Base-by-base conservation (phyloP, 176 grass and related monocot genomes). In the Eragrostis nindensis region DNA sequence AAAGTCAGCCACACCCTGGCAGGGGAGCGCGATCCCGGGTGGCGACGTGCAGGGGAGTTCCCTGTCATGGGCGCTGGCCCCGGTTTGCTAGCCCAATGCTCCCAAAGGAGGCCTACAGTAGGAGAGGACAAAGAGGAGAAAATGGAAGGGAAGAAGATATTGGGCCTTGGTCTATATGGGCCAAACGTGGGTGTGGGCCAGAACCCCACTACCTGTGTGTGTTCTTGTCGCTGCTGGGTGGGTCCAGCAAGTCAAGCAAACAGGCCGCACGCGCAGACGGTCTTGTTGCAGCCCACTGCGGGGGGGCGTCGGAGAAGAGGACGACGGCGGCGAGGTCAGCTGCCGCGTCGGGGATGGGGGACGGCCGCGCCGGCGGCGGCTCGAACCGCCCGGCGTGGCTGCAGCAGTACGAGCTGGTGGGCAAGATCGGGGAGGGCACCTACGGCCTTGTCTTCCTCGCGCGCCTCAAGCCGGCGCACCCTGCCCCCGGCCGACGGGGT, bases 361-460 rank as follows among this genome's bases (percentile, higher is more conserved):
- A 98, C 84, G 92, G 92, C 29, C 96, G 92, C 26, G 85, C 70
- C 29, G 79, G 82, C 8, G 83, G 85, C 26, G 78, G 56, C 22
- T 3, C 82, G 1, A 93, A 94, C 68, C 86, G 88, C 24, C 96
- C 96, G 59, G 96, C 90, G 56, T 98, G 96, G 96, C 86, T 98
- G 48, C 92, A 92, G 88, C 90, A 93, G 81, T 98, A 98, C 84
- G 96, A 98, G 41, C 90, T 98, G 29, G 86, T 98, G 32, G 96
- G 96, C 8, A 98, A 98, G 92, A 95, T 98, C 62, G 96, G 96
- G 3, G 96, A 98, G 82, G 96, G 96, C 18, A 95, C 96, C 32
- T 98, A 98, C 79, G 96, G 96, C 8, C 96, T 98, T 78, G 96
- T 98, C 17, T 98, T 98, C 85, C 86, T 98, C 39, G 95, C 95